A percentile compares a stretch with the other conserved stretches of the same genome.
These are phyloP conservation scores for Buxus sempervirens DNA, from an alignment of 164 flowering plant species.

Conservation along the genomic window DNA sequence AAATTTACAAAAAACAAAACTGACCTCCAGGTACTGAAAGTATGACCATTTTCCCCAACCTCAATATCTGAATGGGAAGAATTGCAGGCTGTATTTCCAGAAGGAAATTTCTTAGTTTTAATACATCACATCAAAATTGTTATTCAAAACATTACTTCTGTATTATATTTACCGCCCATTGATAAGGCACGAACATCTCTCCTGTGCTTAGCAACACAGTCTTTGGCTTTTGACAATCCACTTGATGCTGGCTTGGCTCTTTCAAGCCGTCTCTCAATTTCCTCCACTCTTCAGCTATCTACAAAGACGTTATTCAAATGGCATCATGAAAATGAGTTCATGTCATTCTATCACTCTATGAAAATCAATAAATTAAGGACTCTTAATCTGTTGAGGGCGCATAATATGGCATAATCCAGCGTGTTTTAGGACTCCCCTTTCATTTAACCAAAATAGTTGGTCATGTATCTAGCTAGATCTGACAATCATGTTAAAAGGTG, in stretches of 20 bases:
- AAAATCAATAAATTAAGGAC: too few species aligned
- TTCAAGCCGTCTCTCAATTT: constrained; percentile 36
- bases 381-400: too few species aligned
- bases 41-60: constrained; percentile 54
- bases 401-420: too few species aligned
- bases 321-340: too few species aligned
- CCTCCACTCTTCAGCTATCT: constrained; percentile 47
- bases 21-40: constrained; percentile 70
- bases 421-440: too few species aligned
- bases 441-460: too few species aligned
- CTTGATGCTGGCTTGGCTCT: constrained; percentile 47
- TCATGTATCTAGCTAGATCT: too few species aligned
- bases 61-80: constrained; percentile 63
- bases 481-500: too few species aligned
- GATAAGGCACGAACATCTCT: constrained; percentile 61
- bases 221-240: constrained; percentile 57
- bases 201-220: constrained; percentile 46
- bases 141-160: too few species aligned
- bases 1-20: constrained; percentile 2
- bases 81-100: constrained; percentile 49
- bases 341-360: too few species aligned
- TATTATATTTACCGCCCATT: constrained; percentile 55
- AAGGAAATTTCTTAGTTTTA: too few species aligned
- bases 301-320: constrained; percentile 1
- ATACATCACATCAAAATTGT: too few species aligned